These are phyloP conservation scores for Hyaloscypha bicolor DNA, from an alignment of 495 filamentous ascomycete genomes.

Conservation along the genomic window DNA sequence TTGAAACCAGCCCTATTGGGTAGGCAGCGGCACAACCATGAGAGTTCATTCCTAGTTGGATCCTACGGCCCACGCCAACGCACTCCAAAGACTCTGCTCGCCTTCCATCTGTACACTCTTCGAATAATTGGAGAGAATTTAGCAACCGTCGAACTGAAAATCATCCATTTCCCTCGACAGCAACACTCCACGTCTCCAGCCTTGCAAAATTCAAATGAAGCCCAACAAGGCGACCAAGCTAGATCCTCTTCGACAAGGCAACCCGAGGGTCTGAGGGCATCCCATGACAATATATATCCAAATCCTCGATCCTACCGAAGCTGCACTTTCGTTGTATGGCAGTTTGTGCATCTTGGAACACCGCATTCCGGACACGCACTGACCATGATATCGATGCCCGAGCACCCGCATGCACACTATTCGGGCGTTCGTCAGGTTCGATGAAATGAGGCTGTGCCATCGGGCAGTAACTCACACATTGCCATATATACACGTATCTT, in stretches of 20 bases:
- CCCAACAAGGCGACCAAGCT: no score
- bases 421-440: slow-evolving; percentile 1
- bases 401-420: slow-evolving; percentile 3
- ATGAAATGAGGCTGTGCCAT: background rate
- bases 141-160: no score
- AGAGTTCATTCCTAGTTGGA: no score
- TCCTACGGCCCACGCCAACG: no score
- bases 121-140: no score
- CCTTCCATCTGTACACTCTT: no score
- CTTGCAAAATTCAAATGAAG: background rate
- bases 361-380: background rate
- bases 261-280: background rate
- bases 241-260: background rate
- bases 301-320: background rate
- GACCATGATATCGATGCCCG: slow-evolving; percentile 6
- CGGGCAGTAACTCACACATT: slow-evolving; percentile 3
- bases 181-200: background rate
- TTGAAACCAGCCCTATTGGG: no score
- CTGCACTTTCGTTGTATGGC: background rate
- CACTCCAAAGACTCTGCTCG: no score
- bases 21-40: no score
- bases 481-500: slow-evolving; percentile 24
- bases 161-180: background rate
- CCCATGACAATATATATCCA: background rate
- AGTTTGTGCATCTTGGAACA: background rate